Percentiles rank a stretch among this genome's conserved stretches.
These are phyloP conservation scores for Pseudocercospora musae DNA, from an alignment of 2,329 filamentous ascomycete species.

Conservation along the genomic window DNA sequence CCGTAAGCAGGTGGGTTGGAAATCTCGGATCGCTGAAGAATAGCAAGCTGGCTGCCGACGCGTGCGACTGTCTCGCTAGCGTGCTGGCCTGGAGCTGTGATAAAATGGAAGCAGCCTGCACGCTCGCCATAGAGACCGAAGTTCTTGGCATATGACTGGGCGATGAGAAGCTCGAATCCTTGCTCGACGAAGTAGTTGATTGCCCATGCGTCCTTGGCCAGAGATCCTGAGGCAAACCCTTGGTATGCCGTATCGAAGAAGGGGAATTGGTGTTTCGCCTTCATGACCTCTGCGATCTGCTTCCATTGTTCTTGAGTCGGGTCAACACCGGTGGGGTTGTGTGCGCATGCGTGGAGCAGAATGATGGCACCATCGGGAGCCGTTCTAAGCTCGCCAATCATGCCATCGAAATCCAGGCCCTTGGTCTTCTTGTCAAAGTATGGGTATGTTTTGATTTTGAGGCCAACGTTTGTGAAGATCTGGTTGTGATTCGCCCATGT, in stretches of 20 bases:
- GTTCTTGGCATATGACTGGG: constrained; percentile 55
- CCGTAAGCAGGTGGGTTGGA: constrained; percentile 95
- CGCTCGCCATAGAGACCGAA: constrained; percentile 91
- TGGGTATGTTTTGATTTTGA: constrained; percentile 78
- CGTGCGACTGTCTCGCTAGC: constrained; percentile 59
- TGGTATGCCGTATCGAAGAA: constrained; percentile 99
- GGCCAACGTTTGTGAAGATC: constrained; percentile 88
- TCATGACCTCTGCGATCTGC: constrained; percentile 75
- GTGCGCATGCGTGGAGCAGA: constrained; percentile 89
- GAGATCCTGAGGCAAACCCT: constrained; percentile 90
- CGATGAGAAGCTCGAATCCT: constrained; percentile 66
- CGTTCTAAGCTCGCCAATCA: constrained; percentile 66
- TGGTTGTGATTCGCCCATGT: constrained; percentile 99
- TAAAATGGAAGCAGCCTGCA: constrained; percentile 92
- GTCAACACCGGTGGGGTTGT: constrained; percentile 97
- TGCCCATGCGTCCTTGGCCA: constrained; percentile 82
- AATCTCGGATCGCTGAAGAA: constrained; percentile 95
- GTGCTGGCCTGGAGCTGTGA: constrained; percentile 69
- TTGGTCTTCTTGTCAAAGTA: constrained; percentile 90
- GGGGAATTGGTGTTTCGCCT: constrained; percentile 79
- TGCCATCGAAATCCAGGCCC: constrained; percentile 87
- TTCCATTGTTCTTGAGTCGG: constrained; percentile 93
- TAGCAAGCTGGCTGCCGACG: constrained; percentile 83
- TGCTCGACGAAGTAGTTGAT: constrained; percentile 91
- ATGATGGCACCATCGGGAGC: constrained; percentile 81